phyloP scores from a whole-genome alignment of 345 rosid species.

The Euphorbia pulcherrima region DNA sequence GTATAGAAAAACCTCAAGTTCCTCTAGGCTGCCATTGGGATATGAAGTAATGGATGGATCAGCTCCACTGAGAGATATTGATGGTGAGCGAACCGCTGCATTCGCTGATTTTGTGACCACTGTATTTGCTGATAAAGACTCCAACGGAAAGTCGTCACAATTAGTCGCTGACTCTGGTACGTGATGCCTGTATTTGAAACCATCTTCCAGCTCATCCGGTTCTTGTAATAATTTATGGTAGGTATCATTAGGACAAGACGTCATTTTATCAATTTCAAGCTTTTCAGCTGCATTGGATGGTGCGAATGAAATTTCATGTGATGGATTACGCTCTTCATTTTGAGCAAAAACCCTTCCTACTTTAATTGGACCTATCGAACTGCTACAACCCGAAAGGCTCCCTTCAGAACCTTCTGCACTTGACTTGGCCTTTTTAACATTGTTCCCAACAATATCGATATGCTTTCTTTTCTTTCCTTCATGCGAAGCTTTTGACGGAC shows the following conservation, averaged over 20 bases:
- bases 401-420: constrained; percentile 42
- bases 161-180: constrained; percentile 22
- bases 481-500: constrained; percentile 46
- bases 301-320: constrained; percentile 17
- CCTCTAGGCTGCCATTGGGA: constrained; percentile 47
- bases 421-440: constrained; percentile 30
- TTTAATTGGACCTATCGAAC: constrained; percentile 24
- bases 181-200: constrained; percentile 41
- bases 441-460: constrained; percentile 38
- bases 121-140: constrained; percentile 27
- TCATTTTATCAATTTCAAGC: constrained; percentile 54
- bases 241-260: constrained; percentile 47
- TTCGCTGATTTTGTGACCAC: not conserved
- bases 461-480: constrained; percentile 62
- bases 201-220: constrained; percentile 77
- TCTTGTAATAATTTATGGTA: constrained; percentile 52
- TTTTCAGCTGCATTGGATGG: constrained; percentile 56
- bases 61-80: constrained; percentile 30
- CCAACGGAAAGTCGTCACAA: constrained; percentile 22
- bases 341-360: constrained; percentile 19
- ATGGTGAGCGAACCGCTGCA: constrained; percentile 7
- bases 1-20: constrained; percentile 75
- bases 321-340: constrained; percentile 24
- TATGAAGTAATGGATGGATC: constrained; percentile 28
- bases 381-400: constrained; percentile 41